Conservation (phyloP, 2,329 filamentous ascomycete genomes). For the Aspergillus candidus region DNA sequence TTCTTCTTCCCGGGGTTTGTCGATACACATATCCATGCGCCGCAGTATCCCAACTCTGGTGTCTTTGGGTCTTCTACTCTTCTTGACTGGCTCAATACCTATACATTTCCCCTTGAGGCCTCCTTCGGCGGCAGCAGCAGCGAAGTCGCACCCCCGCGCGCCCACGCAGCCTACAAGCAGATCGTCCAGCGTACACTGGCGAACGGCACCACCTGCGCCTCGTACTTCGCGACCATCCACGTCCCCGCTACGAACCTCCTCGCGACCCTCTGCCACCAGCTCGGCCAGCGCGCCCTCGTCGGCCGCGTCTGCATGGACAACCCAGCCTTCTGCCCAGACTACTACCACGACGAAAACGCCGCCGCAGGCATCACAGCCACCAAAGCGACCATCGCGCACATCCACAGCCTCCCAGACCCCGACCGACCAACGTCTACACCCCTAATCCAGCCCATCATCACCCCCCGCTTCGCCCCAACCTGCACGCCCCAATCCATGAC, state of each 20-base stretch:
- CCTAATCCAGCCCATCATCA: constrained; percentile 73
- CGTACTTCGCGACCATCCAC: constrained; percentile 91
- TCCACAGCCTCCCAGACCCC: constrained; percentile 44
- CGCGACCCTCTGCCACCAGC: constrained; percentile 69
- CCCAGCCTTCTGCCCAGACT: constrained; percentile 57
- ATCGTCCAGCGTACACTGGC: constrained; percentile 74
- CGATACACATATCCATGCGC: constrained; percentile 87
- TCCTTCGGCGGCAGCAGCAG: constrained; percentile 51
- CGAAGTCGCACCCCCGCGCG: constrained; percentile 20
- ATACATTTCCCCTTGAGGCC: constrained; percentile 89
- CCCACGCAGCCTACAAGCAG: constrained; percentile 60
- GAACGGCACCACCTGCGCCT: constrained; percentile 85
- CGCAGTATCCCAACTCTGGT: constrained; percentile 89
- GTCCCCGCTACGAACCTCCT: constrained; percentile 86
- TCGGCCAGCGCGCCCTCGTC: constrained; percentile 83
- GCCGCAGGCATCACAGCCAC: constrained; percentile 54
- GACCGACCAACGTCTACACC: constrained; percentile 50
- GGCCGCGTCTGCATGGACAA: constrained; percentile 95
- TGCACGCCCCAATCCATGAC: constrained; percentile 52
- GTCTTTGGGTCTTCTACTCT: constrained; percentile 92
- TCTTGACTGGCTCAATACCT: constrained; percentile 85
- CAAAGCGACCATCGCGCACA: constrained; percentile 57
- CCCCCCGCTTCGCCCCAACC: constrained; percentile 57
- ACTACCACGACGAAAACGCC: constrained; percentile 69
- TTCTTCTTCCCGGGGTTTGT: constrained; percentile 47